A percentile compares a stretch with the other conserved stretches of the same genome.
Conservation (phyloP, 164 flowering plant species). For the Chimonanthus salicifolius region DNA sequence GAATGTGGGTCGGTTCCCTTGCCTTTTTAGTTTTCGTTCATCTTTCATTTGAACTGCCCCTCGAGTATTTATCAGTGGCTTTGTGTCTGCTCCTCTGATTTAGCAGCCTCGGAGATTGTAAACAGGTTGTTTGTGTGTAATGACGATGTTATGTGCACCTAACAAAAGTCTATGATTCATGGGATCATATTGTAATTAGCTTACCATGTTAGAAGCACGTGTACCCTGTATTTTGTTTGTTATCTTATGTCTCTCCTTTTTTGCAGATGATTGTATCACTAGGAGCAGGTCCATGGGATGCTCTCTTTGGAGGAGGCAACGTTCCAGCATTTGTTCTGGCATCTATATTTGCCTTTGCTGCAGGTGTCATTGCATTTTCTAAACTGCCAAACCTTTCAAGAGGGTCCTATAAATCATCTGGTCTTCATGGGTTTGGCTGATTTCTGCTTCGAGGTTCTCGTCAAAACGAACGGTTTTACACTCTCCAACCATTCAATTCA, state of each 20-base stretch:
- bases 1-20: too few species aligned
- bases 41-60: too few species aligned
- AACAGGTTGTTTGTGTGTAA: too few species aligned
- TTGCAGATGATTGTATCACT: slow-evolving; percentile 83
- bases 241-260: background rate
- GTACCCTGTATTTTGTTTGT: background rate
- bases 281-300: slow-evolving; percentile 99
- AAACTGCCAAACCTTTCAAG: slow-evolving; percentile 68
- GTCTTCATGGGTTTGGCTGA: slow-evolving; percentile 74
- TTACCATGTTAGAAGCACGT: background rate
- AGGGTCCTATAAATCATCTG: slow-evolving; percentile 56
- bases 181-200: too few species aligned
- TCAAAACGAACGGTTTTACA: too few species aligned
- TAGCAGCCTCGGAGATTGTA: too few species aligned
- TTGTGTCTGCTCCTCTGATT: too few species aligned
- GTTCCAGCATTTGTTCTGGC: slow-evolving; percentile 89
- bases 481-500: too few species aligned
- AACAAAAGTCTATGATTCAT: too few species aligned
- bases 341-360: slow-evolving; percentile 62
- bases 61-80: too few species aligned
- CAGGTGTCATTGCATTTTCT: slow-evolving; percentile 55
- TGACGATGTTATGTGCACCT: too few species aligned
- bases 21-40: too few species aligned
- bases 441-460: background rate
- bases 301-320: slow-evolving; percentile 95